Evolutionary conservation across 495 filamentous ascomycete genomes (phyloP).

Genomic region (Neurospora sp.): DNA sequence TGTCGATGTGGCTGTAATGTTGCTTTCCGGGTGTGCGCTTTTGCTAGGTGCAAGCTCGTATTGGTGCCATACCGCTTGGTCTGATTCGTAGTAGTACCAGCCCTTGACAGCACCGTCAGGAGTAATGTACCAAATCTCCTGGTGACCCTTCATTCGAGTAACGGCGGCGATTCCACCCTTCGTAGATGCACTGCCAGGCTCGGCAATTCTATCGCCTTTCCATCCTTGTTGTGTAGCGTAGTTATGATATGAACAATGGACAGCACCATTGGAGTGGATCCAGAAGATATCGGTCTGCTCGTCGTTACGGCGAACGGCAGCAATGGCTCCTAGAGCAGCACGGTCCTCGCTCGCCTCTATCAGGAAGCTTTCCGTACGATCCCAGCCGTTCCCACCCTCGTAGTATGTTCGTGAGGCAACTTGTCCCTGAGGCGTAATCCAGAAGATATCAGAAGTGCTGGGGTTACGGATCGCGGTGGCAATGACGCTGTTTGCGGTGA

Average conservation of each 20-base stretch:
- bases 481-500: background rate
- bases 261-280: background rate
- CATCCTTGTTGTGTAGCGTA: background rate
- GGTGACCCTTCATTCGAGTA: background rate
- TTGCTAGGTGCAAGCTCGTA: background rate
- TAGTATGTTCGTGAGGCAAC: background rate
- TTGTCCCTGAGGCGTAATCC: background rate
- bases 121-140: background rate
- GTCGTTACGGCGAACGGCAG: background rate
- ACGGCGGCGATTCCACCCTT: background rate
- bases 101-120: background rate
- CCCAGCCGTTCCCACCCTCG: too few relatives aligned
- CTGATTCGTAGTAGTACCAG: background rate
- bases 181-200: background rate
- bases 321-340: background rate
- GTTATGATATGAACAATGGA: background rate
- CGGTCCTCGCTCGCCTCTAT: background rate
- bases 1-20: background rate
- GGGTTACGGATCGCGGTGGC: background rate
- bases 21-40: background rate
- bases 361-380: too few relatives aligned
- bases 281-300: background rate
- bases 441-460: background rate
- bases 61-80: background rate
- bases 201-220: background rate